Percentiles rank a stretch among this genome's conserved stretches.
Evolutionary conservation across 2,329 filamentous ascomycete species (phyloP).

Genomic region (Uncinocarpus reesii): DNA sequence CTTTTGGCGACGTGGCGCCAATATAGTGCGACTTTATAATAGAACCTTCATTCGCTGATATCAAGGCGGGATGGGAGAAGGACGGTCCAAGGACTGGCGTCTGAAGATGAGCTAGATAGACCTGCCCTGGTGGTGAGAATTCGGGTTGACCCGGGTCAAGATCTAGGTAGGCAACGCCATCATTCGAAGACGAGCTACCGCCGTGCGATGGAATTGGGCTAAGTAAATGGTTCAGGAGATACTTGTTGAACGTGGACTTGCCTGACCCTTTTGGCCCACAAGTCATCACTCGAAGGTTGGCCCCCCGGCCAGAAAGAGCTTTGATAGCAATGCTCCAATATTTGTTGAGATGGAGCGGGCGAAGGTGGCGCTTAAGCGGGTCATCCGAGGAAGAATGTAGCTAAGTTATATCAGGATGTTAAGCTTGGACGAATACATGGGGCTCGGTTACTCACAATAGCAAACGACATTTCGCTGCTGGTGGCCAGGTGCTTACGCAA

Average conservation of each 20-base stretch:
- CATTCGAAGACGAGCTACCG: conserved; percentile 23
- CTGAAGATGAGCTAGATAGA: conserved; percentile 46
- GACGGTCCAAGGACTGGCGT: conserved; percentile 46
- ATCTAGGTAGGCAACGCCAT: conserved; percentile 46
- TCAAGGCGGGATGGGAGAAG: conserved; percentile 42
- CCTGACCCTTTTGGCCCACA: conserved; percentile 48
- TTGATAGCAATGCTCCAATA: conserved; percentile 38
- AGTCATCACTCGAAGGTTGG: conserved; percentile 37
- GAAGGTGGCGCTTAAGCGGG: conserved; percentile 32
- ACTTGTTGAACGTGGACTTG: conserved; percentile 50
- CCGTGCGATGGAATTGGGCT: conserved; percentile 30
- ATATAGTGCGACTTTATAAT: conserved; percentile 46
- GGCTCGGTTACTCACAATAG: conserved; percentile 27
- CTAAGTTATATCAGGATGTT: conserved; percentile 19
- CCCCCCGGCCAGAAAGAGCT: conserved; percentile 34
- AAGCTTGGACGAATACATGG: not conserved
- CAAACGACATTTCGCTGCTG: conserved; percentile 29
- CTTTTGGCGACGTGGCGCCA: conserved; percentile 44
- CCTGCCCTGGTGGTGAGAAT: conserved; percentile 48
- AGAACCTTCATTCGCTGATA: conserved; percentile 27
- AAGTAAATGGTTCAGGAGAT: conserved; percentile 47
- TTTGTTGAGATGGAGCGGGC: conserved; percentile 35
- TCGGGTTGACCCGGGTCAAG: conserved; percentile 51
- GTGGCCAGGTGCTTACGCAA: conserved; percentile 24
- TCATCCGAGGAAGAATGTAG: conserved; percentile 36